Evolutionary conservation across 2,329 filamentous ascomycete genomes (phyloP), one percentile per base, ranked within the genome.

Genomic region (Trichoderma sp.): DNA sequence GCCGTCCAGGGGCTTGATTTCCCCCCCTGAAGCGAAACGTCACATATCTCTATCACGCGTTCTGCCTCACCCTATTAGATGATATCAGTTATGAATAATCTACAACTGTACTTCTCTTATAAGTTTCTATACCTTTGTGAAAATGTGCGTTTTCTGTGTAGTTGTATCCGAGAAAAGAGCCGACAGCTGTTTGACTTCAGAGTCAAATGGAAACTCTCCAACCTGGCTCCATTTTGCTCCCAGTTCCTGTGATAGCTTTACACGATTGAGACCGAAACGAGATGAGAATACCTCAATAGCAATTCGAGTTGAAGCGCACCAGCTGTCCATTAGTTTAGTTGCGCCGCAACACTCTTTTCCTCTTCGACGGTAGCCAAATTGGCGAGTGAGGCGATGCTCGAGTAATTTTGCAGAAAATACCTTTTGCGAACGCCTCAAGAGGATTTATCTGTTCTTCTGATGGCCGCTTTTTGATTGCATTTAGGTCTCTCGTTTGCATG

Each of bases 281-380:
- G 84, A 84, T 12, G 87, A 85, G 68, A 89, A 86, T 4, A 89
- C 87, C 71, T 89, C 85, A 11, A 89, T 85, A 2, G 87, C 87
- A 71, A 89, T 88, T 73, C 89, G 87, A 0, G 87, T 88, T 1
- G 84, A 84, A 57, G 86, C 84, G 23, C 85, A 66, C 81, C 79
- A 58, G 83, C 82, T 34, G 79, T 81, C 85, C 85, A 86, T 15
- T 77, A 71, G 1, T 32, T 71, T 3, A 50, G 28, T n/a, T 67
- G 67, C 3, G 71, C 62, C 0, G 78, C 78, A 13, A 80, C 76
- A 11, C 79, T 76, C 20, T 77, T 68, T 2, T 80, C 83, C 73
- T 86, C 84, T 73, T 89, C 85, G 3, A 91, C 84, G 55, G 84
- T 85, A 1, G 89, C 88, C 11, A 91, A 80, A 74, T 91, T 91